Evolutionary conservation across 2,329 filamentous ascomycete genomes (phyloP).

Genomic region (Leptographium procerum): DNA sequence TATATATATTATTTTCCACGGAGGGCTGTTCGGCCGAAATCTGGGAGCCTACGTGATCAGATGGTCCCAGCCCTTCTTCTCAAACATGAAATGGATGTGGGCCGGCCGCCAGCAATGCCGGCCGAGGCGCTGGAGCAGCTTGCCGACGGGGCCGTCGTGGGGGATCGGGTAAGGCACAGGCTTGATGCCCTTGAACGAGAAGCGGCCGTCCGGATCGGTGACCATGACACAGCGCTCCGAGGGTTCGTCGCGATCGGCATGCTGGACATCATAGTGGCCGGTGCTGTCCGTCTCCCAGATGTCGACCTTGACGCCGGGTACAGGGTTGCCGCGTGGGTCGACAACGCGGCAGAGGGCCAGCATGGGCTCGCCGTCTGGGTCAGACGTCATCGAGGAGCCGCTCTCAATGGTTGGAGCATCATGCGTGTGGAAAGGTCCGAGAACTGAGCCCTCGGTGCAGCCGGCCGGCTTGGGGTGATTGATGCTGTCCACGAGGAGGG

Average conservation of each 20-base stretch:
- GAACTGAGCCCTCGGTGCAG: slow-evolving; percentile 66
- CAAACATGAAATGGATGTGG: slow-evolving; percentile 85
- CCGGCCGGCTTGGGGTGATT: slow-evolving; percentile 66
- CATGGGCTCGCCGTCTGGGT: slow-evolving; percentile 57
- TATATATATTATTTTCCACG: too few relatives aligned
- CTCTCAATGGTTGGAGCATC: slow-evolving; percentile 49
- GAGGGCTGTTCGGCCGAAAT: neutral
- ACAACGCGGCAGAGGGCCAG: slow-evolving; percentile 63
- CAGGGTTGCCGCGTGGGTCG: slow-evolving; percentile 50
- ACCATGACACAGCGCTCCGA: slow-evolving; percentile 58
- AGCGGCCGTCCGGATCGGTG: slow-evolving; percentile 59
- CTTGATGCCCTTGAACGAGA: slow-evolving; percentile 78
- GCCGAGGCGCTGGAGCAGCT: slow-evolving; percentile 51
- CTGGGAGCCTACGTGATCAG: slow-evolving; percentile 62
- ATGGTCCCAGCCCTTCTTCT: slow-evolving; percentile 65
- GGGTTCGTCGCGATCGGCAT: slow-evolving; percentile 49
- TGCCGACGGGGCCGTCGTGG: slow-evolving; percentile 72
- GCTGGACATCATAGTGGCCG: slow-evolving; percentile 77
- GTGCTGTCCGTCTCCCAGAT: slow-evolving; percentile 77
- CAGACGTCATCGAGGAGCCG: slow-evolving; percentile 54
- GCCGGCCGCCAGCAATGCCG: slow-evolving; percentile 68
- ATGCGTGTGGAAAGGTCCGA: slow-evolving; percentile 76
- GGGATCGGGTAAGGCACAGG: slow-evolving; percentile 82
- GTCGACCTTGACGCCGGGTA: slow-evolving; percentile 59
- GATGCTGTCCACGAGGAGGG: slow-evolving; percentile 69